Percentiles rank a stretch among this genome's conserved stretches.
Evolutionary conservation across 768 basidiomycete species (phyloP).

Genomic region (Kockovaella imperatae): DNA sequence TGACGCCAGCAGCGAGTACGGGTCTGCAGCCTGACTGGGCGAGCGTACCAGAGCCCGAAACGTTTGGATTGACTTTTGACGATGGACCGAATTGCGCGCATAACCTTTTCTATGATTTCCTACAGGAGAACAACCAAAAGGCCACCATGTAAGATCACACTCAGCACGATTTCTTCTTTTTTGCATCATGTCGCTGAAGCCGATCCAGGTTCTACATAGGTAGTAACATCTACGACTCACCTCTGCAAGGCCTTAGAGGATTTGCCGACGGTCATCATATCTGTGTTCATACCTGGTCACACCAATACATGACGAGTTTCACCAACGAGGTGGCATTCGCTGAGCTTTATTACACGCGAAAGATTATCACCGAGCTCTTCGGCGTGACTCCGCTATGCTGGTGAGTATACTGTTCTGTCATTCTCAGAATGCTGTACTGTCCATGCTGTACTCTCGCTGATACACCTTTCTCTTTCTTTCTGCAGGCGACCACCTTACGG

Average conservation of each 20-base stretch:
- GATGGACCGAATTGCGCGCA: conserved; percentile 47
- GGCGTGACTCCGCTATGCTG: conserved; percentile 54
- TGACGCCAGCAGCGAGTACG: conserved; percentile 20
- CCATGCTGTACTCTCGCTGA: too few species aligned
- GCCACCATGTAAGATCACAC: conserved; percentile 40
- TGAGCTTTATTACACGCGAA: conserved; percentile 78
- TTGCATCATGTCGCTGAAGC: neutral
- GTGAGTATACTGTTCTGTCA: conserved; percentile 15
- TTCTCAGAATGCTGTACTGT: conserved; percentile 16
- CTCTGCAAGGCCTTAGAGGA: conserved; percentile 44
- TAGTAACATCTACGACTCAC: conserved; percentile 46
- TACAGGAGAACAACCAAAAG: conserved; percentile 39
- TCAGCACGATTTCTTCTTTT: too few species aligned
- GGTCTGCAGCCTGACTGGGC: conserved; percentile 37
- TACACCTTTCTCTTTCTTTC: too few species aligned
- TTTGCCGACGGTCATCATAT: conserved; percentile 44
- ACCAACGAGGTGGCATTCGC: conserved; percentile 73
- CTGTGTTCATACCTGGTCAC: conserved; percentile 36
- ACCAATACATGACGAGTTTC: conserved; percentile 54
- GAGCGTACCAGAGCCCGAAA: conserved; percentile 37
- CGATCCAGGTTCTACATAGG: conserved; percentile 45
- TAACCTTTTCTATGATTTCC: conserved; percentile 46
- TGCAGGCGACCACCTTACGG: conserved; percentile 38
- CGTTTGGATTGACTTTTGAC: conserved; percentile 44
- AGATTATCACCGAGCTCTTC: conserved; percentile 71